Base-by-base conservation (phyloP, 2,329 filamentous ascomycete genomes). In the Clonostachys sp. region DNA sequence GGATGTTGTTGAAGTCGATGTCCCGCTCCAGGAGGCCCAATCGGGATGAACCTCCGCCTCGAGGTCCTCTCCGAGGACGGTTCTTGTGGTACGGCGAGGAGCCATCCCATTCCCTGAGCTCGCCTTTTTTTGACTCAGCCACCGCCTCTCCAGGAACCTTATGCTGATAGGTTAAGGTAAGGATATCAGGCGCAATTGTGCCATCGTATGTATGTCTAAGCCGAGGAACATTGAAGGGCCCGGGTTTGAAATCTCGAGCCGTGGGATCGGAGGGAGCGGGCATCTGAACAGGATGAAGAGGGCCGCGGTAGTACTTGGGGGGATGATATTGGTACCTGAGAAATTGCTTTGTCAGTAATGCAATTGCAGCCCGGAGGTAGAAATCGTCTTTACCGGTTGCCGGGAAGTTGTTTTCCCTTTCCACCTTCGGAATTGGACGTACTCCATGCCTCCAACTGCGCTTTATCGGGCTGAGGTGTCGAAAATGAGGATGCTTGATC, bases 51-150 rank as follows among this genome's bases (percentile, higher is more conserved):
- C 65, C 62, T 54, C 83, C 81, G 54, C 94, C 94, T 60, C 92
- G 81, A 6, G 94, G 94, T 2, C 86, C 89, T 53, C 94, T 85
- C 55, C 89, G 81, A 5, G 89, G 87, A 58, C 94, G 81, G 68
- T 95, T 95, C 73, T 91, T 89, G 76, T 91, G 91, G 72, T 99
- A 99, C 3, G 92, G 94, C 8, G 89, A 95, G 45, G 86, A 88
- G 57, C 86, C 91, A 51, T 92, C 87, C 94, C 94, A 99, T 58
- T 80, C 72, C 48, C 94, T 83, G 57, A 97, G 73, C 52, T 89
- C 83, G 51, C 89, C 81, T 52, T 76, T 71, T 46, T 58, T 56
- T 18, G 66, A 69, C 46, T 72, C 67, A n/a, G 67, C 65, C 34
- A 61, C 57, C 55, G 64, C 75, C 7, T 86, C 87, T 50, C 91